These are phyloP conservation scores for Casuarina cunninghamiana DNA, from an alignment of 306 rosid species.

Conservation along the genomic window DNA sequence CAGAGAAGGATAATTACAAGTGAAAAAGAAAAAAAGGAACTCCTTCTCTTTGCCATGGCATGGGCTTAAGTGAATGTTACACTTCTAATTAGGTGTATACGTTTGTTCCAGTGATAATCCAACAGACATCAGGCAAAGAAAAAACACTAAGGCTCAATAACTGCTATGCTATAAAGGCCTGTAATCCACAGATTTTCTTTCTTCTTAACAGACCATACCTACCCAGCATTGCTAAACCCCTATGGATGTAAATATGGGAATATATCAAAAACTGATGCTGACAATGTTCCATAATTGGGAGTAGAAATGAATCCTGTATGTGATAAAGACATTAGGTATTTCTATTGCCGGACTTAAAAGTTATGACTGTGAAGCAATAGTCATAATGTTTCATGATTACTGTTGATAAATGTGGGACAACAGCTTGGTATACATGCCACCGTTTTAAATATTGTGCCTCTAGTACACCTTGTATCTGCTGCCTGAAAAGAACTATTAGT, in stretches of 20 bases:
- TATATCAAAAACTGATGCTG: not conserved
- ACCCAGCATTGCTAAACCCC: not conserved
- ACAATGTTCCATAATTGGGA: not conserved
- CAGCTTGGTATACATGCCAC: not conserved
- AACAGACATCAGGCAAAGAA: not conserved
- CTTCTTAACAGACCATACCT: not conserved
- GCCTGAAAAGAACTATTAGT: not conserved
- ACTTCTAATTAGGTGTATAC: too few species aligned
- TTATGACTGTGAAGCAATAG: not conserved
- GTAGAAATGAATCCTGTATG: not conserved
- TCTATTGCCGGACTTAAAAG: not conserved
- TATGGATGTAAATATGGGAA: not conserved
- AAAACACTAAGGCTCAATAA: not conserved
- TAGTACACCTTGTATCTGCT: not conserved
- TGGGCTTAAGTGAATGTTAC: not conserved
- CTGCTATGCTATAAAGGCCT: not conserved
- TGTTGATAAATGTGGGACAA: conserved; percentile 1
- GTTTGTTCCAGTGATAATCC: not conserved
- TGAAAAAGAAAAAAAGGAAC: not conserved
- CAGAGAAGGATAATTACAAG: not conserved
- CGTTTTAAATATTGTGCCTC: not conserved
- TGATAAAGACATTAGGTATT: not conserved
- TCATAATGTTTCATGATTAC: not conserved
- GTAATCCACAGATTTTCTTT: not conserved
- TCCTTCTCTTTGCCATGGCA: not conserved